These are phyloP conservation scores for Nakataea oryzae DNA, from an alignment of 2,329 filamentous ascomycete species.

Conservation along the genomic window DNA sequence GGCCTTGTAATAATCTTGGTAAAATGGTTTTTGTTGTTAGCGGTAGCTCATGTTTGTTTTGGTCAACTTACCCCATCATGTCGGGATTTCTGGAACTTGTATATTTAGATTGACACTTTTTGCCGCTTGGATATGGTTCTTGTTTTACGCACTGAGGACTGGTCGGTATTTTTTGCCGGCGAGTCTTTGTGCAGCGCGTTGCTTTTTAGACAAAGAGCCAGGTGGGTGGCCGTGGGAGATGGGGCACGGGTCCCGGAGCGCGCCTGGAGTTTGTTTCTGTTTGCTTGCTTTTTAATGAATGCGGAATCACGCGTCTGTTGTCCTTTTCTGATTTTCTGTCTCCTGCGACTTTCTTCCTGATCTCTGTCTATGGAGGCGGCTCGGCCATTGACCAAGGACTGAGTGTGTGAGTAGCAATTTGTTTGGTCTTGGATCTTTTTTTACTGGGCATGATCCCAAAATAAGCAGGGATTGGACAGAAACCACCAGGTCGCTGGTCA, in stretches of 20 bases:
- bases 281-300: not conserved
- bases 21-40: not conserved
- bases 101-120: not conserved
- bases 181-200: not conserved
- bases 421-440: too few relatives aligned
- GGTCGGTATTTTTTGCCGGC: not conserved
- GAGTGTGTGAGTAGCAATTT: too few relatives aligned
- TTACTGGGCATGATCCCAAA: too few relatives aligned
- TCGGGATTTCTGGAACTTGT: not conserved
- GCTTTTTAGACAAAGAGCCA: not conserved
- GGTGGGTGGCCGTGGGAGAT: not conserved
- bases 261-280: not conserved
- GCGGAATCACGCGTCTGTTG: not conserved
- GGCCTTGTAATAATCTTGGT: not conserved
- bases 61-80: not conserved
- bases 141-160: not conserved
- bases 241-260: not conserved
- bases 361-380: too few relatives aligned
- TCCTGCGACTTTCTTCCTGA: too few relatives aligned
- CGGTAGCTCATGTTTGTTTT: not conserved
- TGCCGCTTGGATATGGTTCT: not conserved
- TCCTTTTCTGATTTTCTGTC: not conserved
- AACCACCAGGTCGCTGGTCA: too few relatives aligned
- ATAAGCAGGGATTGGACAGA: too few relatives aligned
- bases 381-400: too few relatives aligned